Base-by-base conservation (phyloP, 1,139 yeast species). In the Saccharomyces hybrid region DNA sequence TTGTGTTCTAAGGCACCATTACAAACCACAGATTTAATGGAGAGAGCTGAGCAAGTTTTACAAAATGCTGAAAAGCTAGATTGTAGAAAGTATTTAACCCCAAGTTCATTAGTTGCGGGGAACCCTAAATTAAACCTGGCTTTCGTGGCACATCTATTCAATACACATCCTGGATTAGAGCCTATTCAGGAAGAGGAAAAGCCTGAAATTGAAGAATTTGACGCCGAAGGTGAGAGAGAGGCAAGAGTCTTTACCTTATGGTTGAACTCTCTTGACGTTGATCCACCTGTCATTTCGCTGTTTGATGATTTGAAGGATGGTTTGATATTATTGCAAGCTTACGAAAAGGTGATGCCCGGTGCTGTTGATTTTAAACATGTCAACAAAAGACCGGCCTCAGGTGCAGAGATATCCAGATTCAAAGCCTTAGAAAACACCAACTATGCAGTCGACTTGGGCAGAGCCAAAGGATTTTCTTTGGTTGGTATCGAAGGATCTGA, bases 181-280 rank as follows among this genome's bases (percentile, higher is more conserved):
- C 98, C 99, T 58, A 82, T 93, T 61, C 95, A 89, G 67, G 99
- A 93, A 72, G 82, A 79, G 57, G 99, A 93, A 70, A 85, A 84
- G 65, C 86, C 88, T 29, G 95, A 85, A 66, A 88, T 91, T 63
- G 87, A 82, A 67, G 99, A 90, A 63, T 93, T 95, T 66, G 99
- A 93, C 70, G 99, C 99, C 16, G 99, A 95, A 74, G 99, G 99
- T 59, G 99, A 93, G 75, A 86, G 99, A 75, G 99, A 93, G 75
- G 99, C 99, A 1, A 83, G 99, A 70, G 99, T 93, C 4, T 93
- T 93, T 73, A 95, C 99, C 11, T 77, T 93, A 64, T 93, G 99
- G 99, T 82, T 93, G 68, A 93, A 93, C 73, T 89, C 97, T 1
- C 80, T 93, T 65, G 98, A 95, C 64, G 98, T 93, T 16, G 95